A percentile compares a stretch with the other conserved stretches of the same genome.
Conservation (phyloP, 768 basidiomycete genomes). For the Mycena galericulata region DNA sequence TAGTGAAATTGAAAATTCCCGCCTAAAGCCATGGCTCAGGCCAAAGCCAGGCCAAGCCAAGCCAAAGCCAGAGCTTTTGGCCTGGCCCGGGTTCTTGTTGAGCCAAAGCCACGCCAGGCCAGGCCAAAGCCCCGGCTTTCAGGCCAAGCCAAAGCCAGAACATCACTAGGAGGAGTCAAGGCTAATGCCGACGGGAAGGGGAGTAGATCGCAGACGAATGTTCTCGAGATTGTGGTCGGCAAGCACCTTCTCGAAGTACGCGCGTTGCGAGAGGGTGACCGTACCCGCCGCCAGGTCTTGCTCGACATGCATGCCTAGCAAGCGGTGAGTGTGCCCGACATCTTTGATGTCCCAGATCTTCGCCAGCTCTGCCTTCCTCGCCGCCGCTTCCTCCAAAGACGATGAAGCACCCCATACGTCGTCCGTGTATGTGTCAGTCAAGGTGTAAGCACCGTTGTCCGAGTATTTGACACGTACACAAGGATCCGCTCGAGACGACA, state of each 20-base stretch:
- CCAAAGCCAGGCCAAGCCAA: no score
- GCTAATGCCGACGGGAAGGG: neutral
- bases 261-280: conserved; percentile 6
- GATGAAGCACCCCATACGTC: conserved; percentile 16
- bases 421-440: no score
- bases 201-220: neutral
- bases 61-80: no score
- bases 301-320: conserved; percentile 4
- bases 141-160: no score
- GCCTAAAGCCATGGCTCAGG: no score
- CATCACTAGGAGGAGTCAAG: no score
- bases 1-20: no score
- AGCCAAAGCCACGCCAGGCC: no score
- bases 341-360: conserved; percentile 24
- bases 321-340: conserved; percentile 12
- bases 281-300: conserved; percentile 8
- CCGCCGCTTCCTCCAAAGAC: neutral
- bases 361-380: conserved; percentile 15
- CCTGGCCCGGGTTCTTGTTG: no score
- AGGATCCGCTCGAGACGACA: conserved; percentile 14
- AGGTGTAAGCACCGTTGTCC: neutral
- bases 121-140: no score
- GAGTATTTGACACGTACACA: conserved; percentile 18
- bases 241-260: conserved; percentile 17
- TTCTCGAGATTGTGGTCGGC: no score